phyloP scores from a whole-genome alignment of 2,329 filamentous ascomycete genomes.

The Pestalotiopsis sp. region DNA sequence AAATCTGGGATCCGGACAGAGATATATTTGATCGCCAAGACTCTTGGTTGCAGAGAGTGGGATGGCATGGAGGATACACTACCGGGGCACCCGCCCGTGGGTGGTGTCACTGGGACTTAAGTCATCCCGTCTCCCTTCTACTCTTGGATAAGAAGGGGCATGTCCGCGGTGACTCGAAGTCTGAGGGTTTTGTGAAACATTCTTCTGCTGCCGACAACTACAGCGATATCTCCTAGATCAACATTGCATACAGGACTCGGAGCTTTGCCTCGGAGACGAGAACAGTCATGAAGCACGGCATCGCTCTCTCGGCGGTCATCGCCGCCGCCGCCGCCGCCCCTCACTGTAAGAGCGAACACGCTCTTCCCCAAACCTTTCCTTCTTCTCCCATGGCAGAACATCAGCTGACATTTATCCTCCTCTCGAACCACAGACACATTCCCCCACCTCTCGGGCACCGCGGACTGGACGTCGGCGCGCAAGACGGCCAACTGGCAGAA shows the following conservation, averaged over 20 bases:
- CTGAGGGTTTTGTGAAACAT: too few species aligned
- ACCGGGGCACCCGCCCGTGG: too few species aligned
- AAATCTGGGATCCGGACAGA: background rate
- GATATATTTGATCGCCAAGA: too few species aligned
- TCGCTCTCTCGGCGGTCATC: background rate
- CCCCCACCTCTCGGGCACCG: slow-evolving; percentile 28
- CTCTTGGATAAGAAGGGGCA: too few species aligned
- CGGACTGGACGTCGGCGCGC: slow-evolving; percentile 35
- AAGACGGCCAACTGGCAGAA: slow-evolving; percentile 46
- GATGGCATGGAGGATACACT: too few species aligned
- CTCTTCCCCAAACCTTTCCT: background rate
- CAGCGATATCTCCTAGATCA: background rate
- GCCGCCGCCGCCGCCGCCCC: background rate
- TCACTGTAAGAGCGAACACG: background rate
- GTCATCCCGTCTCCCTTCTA: too few species aligned
- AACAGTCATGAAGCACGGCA: background rate
- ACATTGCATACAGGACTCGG: background rate
- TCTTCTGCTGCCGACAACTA: too few species aligned
- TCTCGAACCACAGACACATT: slow-evolving; percentile 27
- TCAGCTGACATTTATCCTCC: too few species aligned
- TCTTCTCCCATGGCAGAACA: background rate
- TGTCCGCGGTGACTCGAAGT: too few species aligned
- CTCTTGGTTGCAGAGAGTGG: too few species aligned
- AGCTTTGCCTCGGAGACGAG: background rate
- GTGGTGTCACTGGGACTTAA: too few species aligned